Conservation (phyloP, 768 basidiomycete species). For the Phylloporus rhodoxanthus region DNA sequence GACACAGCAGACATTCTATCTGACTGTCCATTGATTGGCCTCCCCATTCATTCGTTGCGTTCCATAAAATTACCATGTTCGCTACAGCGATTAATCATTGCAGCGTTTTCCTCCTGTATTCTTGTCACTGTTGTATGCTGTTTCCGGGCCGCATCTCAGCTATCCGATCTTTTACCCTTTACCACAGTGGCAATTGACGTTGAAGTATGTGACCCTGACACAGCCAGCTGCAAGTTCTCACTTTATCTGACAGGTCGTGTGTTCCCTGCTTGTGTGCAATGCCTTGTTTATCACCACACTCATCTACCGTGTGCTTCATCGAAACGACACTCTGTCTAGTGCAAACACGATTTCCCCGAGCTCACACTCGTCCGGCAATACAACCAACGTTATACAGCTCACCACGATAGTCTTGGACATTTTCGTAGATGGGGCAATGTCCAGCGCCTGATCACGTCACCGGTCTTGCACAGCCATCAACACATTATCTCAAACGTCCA, state of each 20-base stretch:
- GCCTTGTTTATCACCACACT: constrained; percentile 6
- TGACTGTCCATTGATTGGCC: constrained; percentile 8
- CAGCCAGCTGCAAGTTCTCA: not conserved
- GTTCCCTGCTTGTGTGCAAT: constrained; percentile 13
- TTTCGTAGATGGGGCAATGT: not conserved
- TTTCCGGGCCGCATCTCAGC: constrained; percentile 7
- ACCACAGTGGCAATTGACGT: constrained; percentile 8
- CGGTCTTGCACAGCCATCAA: not conserved
- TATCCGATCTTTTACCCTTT: constrained; percentile 2
- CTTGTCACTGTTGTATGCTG: constrained; percentile 2
- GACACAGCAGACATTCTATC: constrained; percentile 19
- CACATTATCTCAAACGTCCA: not conserved
- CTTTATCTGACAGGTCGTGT: constrained; percentile 11
- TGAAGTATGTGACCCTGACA: constrained; percentile 6
- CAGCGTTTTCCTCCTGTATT: constrained; percentile 6
- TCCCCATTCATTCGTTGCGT: constrained; percentile 7
- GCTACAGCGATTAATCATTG: constrained; percentile 6
- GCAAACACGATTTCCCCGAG: not conserved
- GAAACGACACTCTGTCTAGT: not conserved
- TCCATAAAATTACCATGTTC: constrained; percentile 1
- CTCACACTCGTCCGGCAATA: not conserved
- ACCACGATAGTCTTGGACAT: constrained; percentile 10
- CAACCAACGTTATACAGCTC: not conserved
- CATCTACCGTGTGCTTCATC: constrained; percentile 6
- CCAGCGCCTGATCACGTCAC: not conserved